Evolutionary conservation across 2,329 filamentous ascomycete species (phyloP), one percentile per base, ranked within the genome.

Genomic region (Nothophaeocryptopus gaeumannii): DNA sequence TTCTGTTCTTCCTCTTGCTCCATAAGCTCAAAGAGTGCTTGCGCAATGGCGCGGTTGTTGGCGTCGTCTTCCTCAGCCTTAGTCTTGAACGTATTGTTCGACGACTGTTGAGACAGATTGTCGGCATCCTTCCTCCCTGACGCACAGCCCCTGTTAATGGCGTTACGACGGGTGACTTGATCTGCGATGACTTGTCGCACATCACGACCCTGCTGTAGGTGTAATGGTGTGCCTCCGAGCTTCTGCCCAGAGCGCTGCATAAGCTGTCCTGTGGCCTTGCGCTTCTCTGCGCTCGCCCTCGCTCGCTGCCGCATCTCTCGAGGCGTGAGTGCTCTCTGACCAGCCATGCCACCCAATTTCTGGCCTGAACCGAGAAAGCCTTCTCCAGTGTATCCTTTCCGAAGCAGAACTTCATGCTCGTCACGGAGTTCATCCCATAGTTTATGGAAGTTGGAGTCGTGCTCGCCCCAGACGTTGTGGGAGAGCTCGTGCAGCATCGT

Each of bases 401-500:
- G 74, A 9, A 84, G 65, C 5, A 96, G 78, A 2, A 83, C 81
- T 61, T 90, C 82, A 61, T 92, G 85, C 70, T 96, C 91, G 50
- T 92, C 88, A 14, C 92, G 83, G 4, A 96, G 80, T 65, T 95
- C 86, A 60, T 96, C 85, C 89, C 91, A 96, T 5, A 96, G 74
- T 0, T 84, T 84, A 59, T 96, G 83, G 64, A 97, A 97, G 32
- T 86, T 80, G 39, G 76, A 78, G 64, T 96, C 83, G 67, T 97
- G 92, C 1, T 88, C 88, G 0, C 89, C 89, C 68, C 86, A 83
- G 9, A 89, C 80, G 58, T 87, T 96, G 64, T 97, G 92, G n/a
- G 83, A 85, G 2, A 97, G 80, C 75, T 97, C 92, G 67, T 97
- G 92, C 14, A 97, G 81, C 83, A 97, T 87, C 0, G 92, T 97